Evolutionary conservation across 78 protist genomes (phyloP).

Genomic region (Guillardia theta): DNA sequence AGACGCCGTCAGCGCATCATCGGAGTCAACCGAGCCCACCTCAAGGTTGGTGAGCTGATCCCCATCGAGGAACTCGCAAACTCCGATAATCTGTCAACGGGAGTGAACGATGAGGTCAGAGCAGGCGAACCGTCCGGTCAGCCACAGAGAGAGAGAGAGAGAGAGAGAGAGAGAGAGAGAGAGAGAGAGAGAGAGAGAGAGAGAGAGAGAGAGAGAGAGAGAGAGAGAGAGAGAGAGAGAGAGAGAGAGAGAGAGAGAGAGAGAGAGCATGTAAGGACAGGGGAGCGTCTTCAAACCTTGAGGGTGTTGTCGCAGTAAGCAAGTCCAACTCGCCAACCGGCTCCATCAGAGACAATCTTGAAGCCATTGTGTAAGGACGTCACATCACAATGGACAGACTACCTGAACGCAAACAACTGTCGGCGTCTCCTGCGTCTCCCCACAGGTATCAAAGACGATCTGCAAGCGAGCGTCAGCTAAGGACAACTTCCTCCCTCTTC

Average conservation of each 20-base stretch:
- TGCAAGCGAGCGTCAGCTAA: not conserved
- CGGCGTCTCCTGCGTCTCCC: not conserved
- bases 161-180: too few relatives aligned
- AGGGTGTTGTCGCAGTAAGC: constrained; percentile 25
- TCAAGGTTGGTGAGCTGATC: constrained; percentile 24
- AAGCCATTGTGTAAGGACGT: too few relatives aligned
- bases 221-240: too few relatives aligned
- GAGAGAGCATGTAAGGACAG: not conserved
- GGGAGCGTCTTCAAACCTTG: not conserved
- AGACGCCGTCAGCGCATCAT: too few relatives aligned
- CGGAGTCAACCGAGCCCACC: too few relatives aligned
- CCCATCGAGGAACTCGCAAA: constrained; percentile 1
- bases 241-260: too few relatives aligned
- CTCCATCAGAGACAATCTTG: not conserved
- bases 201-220: too few relatives aligned
- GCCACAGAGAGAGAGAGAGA: too few relatives aligned
- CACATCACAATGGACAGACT: too few relatives aligned
- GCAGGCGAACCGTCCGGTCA: too few relatives aligned
- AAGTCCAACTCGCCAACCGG: not conserved
- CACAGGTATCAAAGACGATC: not conserved
- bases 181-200: too few relatives aligned
- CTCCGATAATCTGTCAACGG: not conserved
- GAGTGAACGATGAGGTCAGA: not conserved
- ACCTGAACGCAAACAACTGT: not conserved
- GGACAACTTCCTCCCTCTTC: too few relatives aligned